Evolutionary conservation across 2,329 filamentous ascomycete species (phyloP).

Genomic region (Plenodomus tracheiphilus): DNA sequence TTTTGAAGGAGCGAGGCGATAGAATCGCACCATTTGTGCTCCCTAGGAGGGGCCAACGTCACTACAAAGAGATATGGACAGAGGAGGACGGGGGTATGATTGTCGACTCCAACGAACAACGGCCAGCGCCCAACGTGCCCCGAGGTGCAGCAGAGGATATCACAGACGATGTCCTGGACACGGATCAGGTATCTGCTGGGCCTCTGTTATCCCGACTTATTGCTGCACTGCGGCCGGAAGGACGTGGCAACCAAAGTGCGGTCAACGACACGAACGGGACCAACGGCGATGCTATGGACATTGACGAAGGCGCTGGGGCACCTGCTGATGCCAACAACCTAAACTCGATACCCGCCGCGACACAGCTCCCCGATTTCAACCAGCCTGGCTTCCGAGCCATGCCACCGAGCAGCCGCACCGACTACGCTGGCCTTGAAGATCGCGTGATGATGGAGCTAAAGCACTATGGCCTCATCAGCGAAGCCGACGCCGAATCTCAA

Average conservation of each 20-base stretch:
- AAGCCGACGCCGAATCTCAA: constrained; percentile 66
- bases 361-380: constrained; percentile 76
- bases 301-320: constrained; percentile 48
- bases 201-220: constrained; percentile 83
- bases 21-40: constrained; percentile 81
- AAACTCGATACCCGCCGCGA: constrained; percentile 64
- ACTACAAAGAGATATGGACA: constrained; percentile 90
- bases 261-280: constrained; percentile 59
- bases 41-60: constrained; percentile 78
- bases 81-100: constrained; percentile 86
- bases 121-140: constrained; percentile 76
- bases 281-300: constrained; percentile 54
- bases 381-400: constrained; percentile 79
- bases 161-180: constrained; percentile 83
- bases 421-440: constrained; percentile 86
- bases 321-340: constrained; percentile 41
- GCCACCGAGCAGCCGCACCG: constrained; percentile 68
- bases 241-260: constrained; percentile 59
- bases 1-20: constrained; percentile 85
- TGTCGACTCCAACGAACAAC: constrained; percentile 69
- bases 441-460: constrained; percentile 88
- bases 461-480: constrained; percentile 84
- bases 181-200: constrained; percentile 84
- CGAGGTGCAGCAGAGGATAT: constrained; percentile 85
- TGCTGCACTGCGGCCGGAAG: constrained; percentile 78